These are phyloP conservation scores for Rhodotorula toruloides DNA, from an alignment of 768 basidiomycete species.

Conservation along the genomic window DNA sequence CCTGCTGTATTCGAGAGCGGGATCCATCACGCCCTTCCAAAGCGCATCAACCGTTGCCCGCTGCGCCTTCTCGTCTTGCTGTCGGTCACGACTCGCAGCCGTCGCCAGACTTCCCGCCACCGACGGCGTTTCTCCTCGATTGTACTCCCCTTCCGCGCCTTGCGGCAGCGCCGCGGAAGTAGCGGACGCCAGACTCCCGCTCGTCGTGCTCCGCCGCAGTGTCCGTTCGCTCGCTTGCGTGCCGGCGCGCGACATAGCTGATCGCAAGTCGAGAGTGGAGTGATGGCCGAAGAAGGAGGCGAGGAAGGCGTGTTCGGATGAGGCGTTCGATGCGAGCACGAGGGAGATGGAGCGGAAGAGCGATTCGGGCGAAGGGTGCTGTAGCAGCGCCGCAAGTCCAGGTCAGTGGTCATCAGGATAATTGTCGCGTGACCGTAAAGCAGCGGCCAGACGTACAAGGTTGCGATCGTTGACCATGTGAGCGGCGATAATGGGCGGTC, in stretches of 20 bases:
- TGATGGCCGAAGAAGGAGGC: constrained; percentile 66
- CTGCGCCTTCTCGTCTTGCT: constrained; percentile 52
- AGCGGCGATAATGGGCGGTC: constrained; percentile 53
- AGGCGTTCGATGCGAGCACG: constrained; percentile 91
- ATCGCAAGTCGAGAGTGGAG: constrained; percentile 18
- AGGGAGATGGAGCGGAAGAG: constrained; percentile 77
- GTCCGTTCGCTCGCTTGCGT: not conserved
- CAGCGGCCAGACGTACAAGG: constrained; percentile 45
- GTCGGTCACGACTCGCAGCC: constrained; percentile 49
- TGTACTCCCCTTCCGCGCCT: too few species aligned
- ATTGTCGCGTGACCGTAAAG: too few species aligned
- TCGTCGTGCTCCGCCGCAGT: constrained; percentile 9
- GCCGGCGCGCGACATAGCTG: not conserved
- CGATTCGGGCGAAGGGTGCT: constrained; percentile 80
- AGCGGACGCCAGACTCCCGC: not conserved
- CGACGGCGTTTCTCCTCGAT: not conserved
- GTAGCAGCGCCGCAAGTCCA: not conserved
- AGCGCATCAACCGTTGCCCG: constrained; percentile 53
- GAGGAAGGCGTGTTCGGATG: constrained; percentile 83
- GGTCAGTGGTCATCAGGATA: too few species aligned
- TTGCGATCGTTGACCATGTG: constrained; percentile 85
- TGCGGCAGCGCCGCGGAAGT: not conserved
- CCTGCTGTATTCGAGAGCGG: constrained; percentile 73
- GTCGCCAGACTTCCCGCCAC: not conserved
- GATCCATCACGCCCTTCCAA: constrained; percentile 92